Conservation (phyloP, 2,329 filamentous ascomycete genomes). For the Cladosporium austrohemisphaericum region DNA sequence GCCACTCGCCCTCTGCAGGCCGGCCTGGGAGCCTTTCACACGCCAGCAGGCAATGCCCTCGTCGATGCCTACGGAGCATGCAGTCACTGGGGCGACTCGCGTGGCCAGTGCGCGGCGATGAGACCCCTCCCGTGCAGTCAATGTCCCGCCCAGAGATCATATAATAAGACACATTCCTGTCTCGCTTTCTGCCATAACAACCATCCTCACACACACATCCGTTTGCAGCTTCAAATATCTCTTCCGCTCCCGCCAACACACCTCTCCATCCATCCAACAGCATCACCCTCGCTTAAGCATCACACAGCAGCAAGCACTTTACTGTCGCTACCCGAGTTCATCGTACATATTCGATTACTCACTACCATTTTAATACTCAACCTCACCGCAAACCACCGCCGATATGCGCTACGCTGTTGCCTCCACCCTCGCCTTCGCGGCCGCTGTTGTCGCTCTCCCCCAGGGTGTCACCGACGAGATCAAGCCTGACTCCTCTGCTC, state of each 20-base stretch:
- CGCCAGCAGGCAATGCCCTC: too few species aligned
- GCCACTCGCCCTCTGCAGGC: slow-evolving; percentile 1
- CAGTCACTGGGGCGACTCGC: slow-evolving; percentile 9
- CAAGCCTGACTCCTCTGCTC: slow-evolving; percentile 48
- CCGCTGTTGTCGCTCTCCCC: slow-evolving; percentile 40
- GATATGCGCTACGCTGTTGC: slow-evolving; percentile 36
- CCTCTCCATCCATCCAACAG: slow-evolving; percentile 1
- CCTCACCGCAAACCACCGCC: slow-evolving; percentile 14
- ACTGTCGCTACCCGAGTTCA: slow-evolving; percentile 17
- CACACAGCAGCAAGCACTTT: slow-evolving; percentile 12
- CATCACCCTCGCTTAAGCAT: slow-evolving; percentile 11
- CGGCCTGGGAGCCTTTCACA: neutral
- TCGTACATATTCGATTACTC: slow-evolving; percentile 16
- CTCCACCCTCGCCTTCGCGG: slow-evolving; percentile 41
- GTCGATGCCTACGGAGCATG: too few species aligned
- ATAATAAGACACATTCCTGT: slow-evolving; percentile 14
- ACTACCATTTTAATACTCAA: neutral
- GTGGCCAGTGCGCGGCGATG: slow-evolving; percentile 6
- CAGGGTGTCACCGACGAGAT: slow-evolving; percentile 47
- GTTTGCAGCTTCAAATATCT: slow-evolving; percentile 6
- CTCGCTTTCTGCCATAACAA: slow-evolving; percentile 9
- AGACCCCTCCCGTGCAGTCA: slow-evolving; percentile 11
- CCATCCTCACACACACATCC: slow-evolving; percentile 3
- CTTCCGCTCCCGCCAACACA: slow-evolving; percentile 1
- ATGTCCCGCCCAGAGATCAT: neutral